Conservation (phyloP, 1,139 yeast species). For the Magnusiomyces fungicola region DNA sequence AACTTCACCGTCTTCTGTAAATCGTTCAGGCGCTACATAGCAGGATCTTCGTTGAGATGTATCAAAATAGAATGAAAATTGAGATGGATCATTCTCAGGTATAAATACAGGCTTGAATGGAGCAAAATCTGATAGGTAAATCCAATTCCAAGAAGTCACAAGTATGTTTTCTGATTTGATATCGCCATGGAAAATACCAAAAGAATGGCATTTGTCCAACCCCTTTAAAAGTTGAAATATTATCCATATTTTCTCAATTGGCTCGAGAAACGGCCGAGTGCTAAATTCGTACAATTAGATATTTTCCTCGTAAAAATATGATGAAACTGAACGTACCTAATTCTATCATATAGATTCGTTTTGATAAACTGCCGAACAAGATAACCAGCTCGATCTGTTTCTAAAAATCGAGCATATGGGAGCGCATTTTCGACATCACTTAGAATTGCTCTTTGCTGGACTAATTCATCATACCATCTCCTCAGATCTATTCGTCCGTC, state of each 20-base stretch:
- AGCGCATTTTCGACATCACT: constrained; percentile 52
- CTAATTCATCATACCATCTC: constrained; percentile 18
- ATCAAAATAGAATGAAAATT: constrained; percentile 85
- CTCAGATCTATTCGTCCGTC: constrained; percentile 27
- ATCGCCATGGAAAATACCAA: constrained; percentile 75
- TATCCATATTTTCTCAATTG: constrained; percentile 76
- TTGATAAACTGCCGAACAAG: constrained; percentile 73
- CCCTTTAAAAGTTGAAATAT: constrained; percentile 68
- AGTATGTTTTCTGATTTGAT: constrained; percentile 82
- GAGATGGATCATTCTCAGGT: constrained; percentile 95
- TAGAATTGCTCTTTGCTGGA: constrained; percentile 32
- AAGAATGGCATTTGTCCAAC: constrained; percentile 55
- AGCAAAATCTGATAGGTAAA: constrained; percentile 74
- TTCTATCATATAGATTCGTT: constrained; percentile 75
- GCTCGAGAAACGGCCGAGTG: constrained; percentile 78
- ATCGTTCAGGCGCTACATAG: constrained; percentile 92
- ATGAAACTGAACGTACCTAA: constrained; percentile 37
- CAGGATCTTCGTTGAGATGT: constrained; percentile 81
- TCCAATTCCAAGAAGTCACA: constrained; percentile 88
- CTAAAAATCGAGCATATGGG: constrained; percentile 67
- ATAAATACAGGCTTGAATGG: constrained; percentile 74
- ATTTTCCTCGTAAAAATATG: no score
- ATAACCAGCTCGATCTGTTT: constrained; percentile 90
- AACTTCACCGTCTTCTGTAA: constrained; percentile 36
- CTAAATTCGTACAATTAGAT: constrained; percentile 27